Evolutionary conservation across 2,329 filamentous ascomycete genomes (phyloP), one percentile per base, ranked within the genome.

Genomic region (Pseudopithomyces chartarum): DNA sequence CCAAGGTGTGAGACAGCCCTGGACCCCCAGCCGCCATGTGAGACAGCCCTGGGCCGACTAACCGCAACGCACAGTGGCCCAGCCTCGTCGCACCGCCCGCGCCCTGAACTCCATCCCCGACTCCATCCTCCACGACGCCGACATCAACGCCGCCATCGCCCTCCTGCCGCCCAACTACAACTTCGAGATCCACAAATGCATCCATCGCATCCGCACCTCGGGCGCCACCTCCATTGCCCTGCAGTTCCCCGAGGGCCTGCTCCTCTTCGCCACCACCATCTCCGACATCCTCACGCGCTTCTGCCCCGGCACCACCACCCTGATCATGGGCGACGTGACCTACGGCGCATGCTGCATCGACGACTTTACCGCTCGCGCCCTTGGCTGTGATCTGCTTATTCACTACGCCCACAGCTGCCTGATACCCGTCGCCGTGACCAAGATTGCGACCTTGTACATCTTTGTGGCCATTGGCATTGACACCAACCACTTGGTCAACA

Each of bases 291-390:
- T 99, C 46, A 91, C 90, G 0, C 90, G 93, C 72, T 99, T 99
- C 80, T 99, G 95, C 71, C 90, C 92, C 0, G 92, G 90, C 1
- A 89, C 90, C 39, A 91, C 96, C 74, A 98, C 94, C 1, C 82
- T 98, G 52, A 99, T 99, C 75, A 99, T 99, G 95, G 95, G 95
- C 59, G 95, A 99, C 74, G 95, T 99, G 42, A 99, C 95, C 1
- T 99, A 99, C 75, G 95, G 95, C 61, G 95, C 95, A 20, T 99
- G 95, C 81, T 99, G 95, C 73, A 97, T 99, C 67, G 95, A 99
- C 74, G 95, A 99, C 78, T 99, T 96, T 78, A 99, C 95, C 0
- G 96, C 95, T 1, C 84, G 94, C 43, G 95, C 96, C 0, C 84
- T 99, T 20, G 95, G 92, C 1, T 99, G 95, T 74, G 95, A 99